A percentile compares a stretch with the other conserved stretches of the same genome.
These are phyloP conservation scores for Lactarius evosmus DNA, from an alignment of 768 basidiomycete genomes.

Conservation along the genomic window DNA sequence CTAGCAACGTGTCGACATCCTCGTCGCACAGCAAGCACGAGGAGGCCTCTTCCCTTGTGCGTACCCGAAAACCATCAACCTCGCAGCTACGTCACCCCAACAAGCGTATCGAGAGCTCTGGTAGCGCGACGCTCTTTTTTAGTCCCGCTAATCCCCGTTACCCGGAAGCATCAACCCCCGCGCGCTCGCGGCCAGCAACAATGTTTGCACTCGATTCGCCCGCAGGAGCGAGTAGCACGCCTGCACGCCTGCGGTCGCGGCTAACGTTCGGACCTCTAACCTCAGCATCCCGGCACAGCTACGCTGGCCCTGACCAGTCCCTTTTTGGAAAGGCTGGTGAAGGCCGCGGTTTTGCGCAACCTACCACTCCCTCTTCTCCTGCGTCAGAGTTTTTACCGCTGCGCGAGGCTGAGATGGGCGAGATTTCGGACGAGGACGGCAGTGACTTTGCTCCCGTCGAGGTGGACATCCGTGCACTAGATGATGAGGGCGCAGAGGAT, in stretches of 20 bases:
- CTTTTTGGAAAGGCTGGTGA: slow-evolving; percentile 6
- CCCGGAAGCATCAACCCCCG: slow-evolving; percentile 6
- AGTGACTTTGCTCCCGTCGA: slow-evolving; percentile 26
- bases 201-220: slow-evolving; percentile 23
- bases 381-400: slow-evolving; percentile 9
- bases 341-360: slow-evolving; percentile 1
- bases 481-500: slow-evolving; percentile 24
- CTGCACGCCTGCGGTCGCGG: slow-evolving; percentile 14
- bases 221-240: slow-evolving; percentile 16
- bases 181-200: slow-evolving; percentile 17
- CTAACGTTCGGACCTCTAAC: slow-evolving; percentile 9
- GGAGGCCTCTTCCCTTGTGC: slow-evolving; percentile 14
- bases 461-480: slow-evolving; percentile 21
- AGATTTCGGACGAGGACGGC: slow-evolving; percentile 26
- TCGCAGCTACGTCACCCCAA: slow-evolving; percentile 13
- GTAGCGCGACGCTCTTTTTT: slow-evolving; percentile 28
- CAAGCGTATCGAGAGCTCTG: slow-evolving; percentile 24
- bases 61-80: slow-evolving; percentile 25
- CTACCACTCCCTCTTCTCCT: slow-evolving; percentile 10
- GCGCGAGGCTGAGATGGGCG: slow-evolving; percentile 23
- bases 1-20: slow-evolving; percentile 21
- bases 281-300: slow-evolving; percentile 21
- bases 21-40: slow-evolving; percentile 24
- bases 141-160: slow-evolving; percentile 23
- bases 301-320: slow-evolving; percentile 15